Evolutionary conservation across 2,329 filamentous ascomycete species (phyloP), one percentile per base, ranked within the genome.

Genomic region (Colletotrichum godetiae): DNA sequence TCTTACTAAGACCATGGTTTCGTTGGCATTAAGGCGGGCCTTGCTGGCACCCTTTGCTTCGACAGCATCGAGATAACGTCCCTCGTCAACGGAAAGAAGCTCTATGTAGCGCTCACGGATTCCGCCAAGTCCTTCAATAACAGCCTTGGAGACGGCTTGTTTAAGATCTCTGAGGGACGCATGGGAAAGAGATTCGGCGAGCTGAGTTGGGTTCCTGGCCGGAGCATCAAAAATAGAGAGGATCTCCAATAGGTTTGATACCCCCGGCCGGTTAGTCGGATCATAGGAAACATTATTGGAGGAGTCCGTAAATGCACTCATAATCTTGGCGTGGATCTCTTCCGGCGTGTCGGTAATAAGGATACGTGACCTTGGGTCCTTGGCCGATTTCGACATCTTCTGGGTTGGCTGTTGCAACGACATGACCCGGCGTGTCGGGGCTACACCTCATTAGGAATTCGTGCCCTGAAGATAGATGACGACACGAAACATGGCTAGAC

Each of bases 351-450:
- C 94, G 2, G 93, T 97, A 73, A 99, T 90, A 13, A 97, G 85
- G 77, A 99, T 97, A 22, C 95, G 90, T 8, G 95, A 97, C 62
- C 89, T 89, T 3, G 89, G 87, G 76, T 93, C 90, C 0, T 87
- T 80, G 78, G 95, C 89, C 0, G 95, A 98, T 83, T 99, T 99
- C 68, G 95, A 98, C 97, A 99, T 99, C 81, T 99, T 99, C 65
- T 90, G 87, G 0, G 82, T 84, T 0, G 97, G 96, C 12, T 94
- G 86, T 64, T 90, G 91, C 27, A 99, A 89, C 22, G 95, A 97
- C 95, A 98, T 98, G 74, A 99, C 89, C 74, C 96, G 91, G 78
- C 93, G 94, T 2, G 93, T 90, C 5, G 94, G 92, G n/a, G 92
- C 92, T 94, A 59, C 27, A 22, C 8, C 13, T 19, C 2, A 46